A percentile compares a stretch with the other conserved stretches of the same genome.
phyloP scores from a whole-genome alignment of 306 rosid genomes.

The Rubus parviflorus region DNA sequence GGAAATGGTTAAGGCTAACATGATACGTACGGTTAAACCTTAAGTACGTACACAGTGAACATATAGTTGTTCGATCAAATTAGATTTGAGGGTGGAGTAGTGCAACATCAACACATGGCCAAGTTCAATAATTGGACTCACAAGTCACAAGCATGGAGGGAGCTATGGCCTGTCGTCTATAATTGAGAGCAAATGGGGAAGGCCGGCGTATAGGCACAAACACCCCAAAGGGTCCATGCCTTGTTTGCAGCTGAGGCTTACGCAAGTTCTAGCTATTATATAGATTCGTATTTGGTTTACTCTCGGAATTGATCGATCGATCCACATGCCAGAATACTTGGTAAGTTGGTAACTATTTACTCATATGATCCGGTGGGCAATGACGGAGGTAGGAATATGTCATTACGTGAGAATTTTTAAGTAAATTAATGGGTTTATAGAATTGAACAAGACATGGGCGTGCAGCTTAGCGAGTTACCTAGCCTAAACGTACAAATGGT shows the following conservation, averaged over 20 bases:
- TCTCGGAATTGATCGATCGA: neutral
- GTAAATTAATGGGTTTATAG: too few species aligned
- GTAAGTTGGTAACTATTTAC: neutral
- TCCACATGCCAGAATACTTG: too few species aligned
- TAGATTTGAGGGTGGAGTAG: slow-evolving; percentile 3
- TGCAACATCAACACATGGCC: slow-evolving; percentile 11
- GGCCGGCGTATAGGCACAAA: slow-evolving; percentile 15
- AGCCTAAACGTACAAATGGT: too few species aligned
- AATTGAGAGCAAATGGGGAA: slow-evolving; percentile 8
- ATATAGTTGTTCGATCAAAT: too few species aligned
- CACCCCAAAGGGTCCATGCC: slow-evolving; percentile 17
- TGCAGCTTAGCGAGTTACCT: too few species aligned
- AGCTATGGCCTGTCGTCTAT: neutral
- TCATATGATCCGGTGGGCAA: neutral
- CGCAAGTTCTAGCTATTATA: neutral
- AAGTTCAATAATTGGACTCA: neutral
- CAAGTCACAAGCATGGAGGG: slow-evolving; percentile 8
- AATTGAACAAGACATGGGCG: too few species aligned
- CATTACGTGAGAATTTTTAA: neutral
- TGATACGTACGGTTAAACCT: too few species aligned
- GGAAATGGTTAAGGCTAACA: too few species aligned
- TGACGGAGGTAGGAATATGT: neutral
- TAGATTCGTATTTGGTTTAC: neutral
- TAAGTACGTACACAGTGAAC: too few species aligned
- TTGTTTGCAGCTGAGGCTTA: slow-evolving; percentile 1